Base-by-base conservation (phyloP, 2,329 filamentous ascomycete genomes). In the Samsoniella hepiali region DNA sequence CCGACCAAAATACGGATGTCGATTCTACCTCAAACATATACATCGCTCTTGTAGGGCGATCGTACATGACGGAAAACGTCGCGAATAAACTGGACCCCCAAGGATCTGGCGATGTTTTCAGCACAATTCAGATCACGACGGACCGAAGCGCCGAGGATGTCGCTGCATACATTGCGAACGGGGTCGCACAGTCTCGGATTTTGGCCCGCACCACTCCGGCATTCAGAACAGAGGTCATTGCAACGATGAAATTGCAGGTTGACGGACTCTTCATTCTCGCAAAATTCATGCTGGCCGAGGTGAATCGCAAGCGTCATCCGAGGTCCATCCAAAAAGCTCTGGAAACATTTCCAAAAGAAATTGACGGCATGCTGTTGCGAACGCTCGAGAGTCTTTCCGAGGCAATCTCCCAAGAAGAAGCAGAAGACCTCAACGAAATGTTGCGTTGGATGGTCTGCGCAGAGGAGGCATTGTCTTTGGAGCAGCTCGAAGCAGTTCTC, bases 221-320 rank as follows among this genome's bases (percentile, higher is more conserved):
- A 36, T 72, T 80, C 65, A 71, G 75, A 64, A 66, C 74, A 15
- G 73, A 76, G 38, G 74, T 82, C 4, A 72, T 78, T 2, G 68
- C 75, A 3, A 75, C 73, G 8, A 74, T 82, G 68, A 72, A 73
- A 4, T 72, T 73, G 6, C 76, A 78, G 27, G 79, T 79, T 1
- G 76, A 80, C 27, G 80, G 80, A 0, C 74, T 82, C 22, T 82
- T 82, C 66, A 79, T 82, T 27, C 74, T 81, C 53, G 80, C 80
- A 54, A 78, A 81, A 62, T 77, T 82, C 51, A 82, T 82, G 80
- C 63, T 84, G 3, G 78, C 78, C 5, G 82, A 84, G 56, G 71
- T 82, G 3, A 76, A 74, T 29, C 76, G 77, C 38, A 77, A 81
- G 63, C 73, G 75, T 3, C 80, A 81, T 50, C 77, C 79, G 0